Percentiles rank a stretch among this genome's conserved stretches.
These are phyloP conservation scores for Ogataea paradorogensis DNA, from an alignment of 805 yeast species.

Conservation along the genomic window DNA sequence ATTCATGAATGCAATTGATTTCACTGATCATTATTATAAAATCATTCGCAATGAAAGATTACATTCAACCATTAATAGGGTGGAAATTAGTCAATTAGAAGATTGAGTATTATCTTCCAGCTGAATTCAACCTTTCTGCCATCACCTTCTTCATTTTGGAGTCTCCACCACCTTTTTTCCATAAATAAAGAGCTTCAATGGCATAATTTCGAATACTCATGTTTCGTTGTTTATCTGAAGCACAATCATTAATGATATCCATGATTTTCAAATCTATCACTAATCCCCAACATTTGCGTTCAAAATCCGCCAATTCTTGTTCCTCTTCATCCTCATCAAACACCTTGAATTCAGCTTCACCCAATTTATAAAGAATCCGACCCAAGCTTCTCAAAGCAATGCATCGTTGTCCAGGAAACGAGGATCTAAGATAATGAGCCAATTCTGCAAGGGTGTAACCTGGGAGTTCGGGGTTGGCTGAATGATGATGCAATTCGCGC, in stretches of 20 bases:
- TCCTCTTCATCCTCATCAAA: conserved; percentile 32
- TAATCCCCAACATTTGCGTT: conserved; percentile 65
- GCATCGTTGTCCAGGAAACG: conserved; percentile 80
- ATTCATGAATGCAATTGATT: conserved; percentile 79
- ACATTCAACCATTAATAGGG: conserved; percentile 61
- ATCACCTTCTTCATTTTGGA: conserved; percentile 22
- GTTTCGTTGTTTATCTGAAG: conserved; percentile 60
- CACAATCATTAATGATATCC: conserved; percentile 63
- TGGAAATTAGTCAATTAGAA: conserved; percentile 27
- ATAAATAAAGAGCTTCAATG: conserved; percentile 86
- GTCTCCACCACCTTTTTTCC: conserved; percentile 59
- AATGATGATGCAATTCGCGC: conserved; percentile 87
- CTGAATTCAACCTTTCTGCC: conserved; percentile 3
- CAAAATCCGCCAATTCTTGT: conserved; percentile 42
- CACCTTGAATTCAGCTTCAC: conserved; percentile 49
- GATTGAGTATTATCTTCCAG: conserved; percentile 7
- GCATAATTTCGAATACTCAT: conserved; percentile 80
- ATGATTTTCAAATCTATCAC: conserved; percentile 59
- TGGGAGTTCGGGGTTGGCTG: conserved; percentile 82
- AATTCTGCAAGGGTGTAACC: conserved; percentile 89
- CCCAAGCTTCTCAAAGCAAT: conserved; percentile 87
- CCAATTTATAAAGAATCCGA: conserved; percentile 77
- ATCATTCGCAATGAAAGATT: conserved; percentile 79
- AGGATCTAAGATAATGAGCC: conserved; percentile 73
- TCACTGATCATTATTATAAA: conserved; percentile 83